A percentile compares a stretch with the other conserved stretches of the same genome.
Evolutionary conservation across 345 rosid species (phyloP).

Genomic region (Rhizophora apiculata): DNA sequence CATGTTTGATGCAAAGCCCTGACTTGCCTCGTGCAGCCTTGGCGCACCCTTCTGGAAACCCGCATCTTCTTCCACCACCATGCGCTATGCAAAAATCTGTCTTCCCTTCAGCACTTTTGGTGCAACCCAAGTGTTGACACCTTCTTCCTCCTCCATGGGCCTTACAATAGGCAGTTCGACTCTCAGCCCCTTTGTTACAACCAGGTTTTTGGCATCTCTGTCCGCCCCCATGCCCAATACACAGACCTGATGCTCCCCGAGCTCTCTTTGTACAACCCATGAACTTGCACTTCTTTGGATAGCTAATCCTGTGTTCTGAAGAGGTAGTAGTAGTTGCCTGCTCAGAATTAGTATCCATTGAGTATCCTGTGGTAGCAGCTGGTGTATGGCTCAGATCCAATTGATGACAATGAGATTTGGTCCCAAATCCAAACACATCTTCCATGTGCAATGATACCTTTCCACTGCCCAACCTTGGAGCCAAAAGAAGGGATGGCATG

Average conservation of each 20-base stretch:
- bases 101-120: constrained; percentile 94
- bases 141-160: constrained; percentile 96
- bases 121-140: constrained; percentile 89
- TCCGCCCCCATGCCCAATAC: constrained; percentile 97
- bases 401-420: constrained; percentile 31
- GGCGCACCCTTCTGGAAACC: constrained; percentile 58
- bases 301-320: constrained; percentile 45
- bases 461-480: constrained; percentile 43
- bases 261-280: constrained; percentile 85
- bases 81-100: constrained; percentile 88
- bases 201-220: constrained; percentile 86
- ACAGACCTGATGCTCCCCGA: constrained; percentile 84
- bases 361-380: constrained; percentile 51
- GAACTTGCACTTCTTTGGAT: constrained; percentile 66
- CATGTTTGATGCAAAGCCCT: constrained; percentile 91
- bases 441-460: constrained; percentile 38
- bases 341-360: constrained; percentile 49
- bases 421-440: constrained; percentile 43
- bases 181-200: constrained; percentile 90
- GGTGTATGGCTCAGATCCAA: constrained; percentile 48
- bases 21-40: constrained; percentile 96
- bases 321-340: constrained; percentile 51
- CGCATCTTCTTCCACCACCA: constrained; percentile 92
- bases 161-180: constrained; percentile 92
- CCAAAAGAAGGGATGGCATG: constrained; percentile 81